Evolutionary conservation across 352 stramenopile genomes (phyloP).

Genomic region (Pythium vanterpoolii): DNA sequence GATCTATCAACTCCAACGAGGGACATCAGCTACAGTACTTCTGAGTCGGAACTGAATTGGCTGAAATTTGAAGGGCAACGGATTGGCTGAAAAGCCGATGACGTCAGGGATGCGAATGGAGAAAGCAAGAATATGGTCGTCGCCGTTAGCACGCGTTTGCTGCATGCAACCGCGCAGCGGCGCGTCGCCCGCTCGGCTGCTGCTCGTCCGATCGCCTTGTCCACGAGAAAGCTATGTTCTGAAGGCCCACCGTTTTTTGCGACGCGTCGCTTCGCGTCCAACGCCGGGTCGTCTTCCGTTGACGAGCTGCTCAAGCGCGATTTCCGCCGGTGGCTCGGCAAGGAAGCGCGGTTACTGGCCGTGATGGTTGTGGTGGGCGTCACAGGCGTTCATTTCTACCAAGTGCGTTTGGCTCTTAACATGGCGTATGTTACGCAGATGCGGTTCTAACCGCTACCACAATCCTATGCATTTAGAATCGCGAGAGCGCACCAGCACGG

Average conservation of each 20-base stretch:
- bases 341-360: conserved; percentile 45
- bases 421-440: background rate
- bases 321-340: conserved; percentile 57
- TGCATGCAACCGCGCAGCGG: background rate
- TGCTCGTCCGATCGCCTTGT: background rate
- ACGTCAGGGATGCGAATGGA: background rate
- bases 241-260: background rate
- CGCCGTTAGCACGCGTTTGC: background rate
- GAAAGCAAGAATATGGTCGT: background rate
- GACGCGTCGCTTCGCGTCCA: conserved; percentile 4
- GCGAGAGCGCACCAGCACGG: conserved; percentile 48
- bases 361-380: conserved; percentile 43
- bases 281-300: background rate
- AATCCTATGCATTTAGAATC: too few relatives aligned
- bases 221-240: too few relatives aligned
- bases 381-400: conserved; percentile 63
- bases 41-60: conserved; percentile 1
- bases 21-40: background rate
- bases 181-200: background rate
- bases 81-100: conserved; percentile 12
- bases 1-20: background rate
- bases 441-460: background rate
- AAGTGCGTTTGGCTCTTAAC: conserved; percentile 29
- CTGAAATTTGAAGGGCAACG: conserved; percentile 1
- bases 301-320: conserved; percentile 59